Percentiles rank a stretch among this genome's conserved stretches.
Conservation (phyloP, 2,329 filamentous ascomycete genomes). For the Hirsutella rhossiliensis region DNA sequence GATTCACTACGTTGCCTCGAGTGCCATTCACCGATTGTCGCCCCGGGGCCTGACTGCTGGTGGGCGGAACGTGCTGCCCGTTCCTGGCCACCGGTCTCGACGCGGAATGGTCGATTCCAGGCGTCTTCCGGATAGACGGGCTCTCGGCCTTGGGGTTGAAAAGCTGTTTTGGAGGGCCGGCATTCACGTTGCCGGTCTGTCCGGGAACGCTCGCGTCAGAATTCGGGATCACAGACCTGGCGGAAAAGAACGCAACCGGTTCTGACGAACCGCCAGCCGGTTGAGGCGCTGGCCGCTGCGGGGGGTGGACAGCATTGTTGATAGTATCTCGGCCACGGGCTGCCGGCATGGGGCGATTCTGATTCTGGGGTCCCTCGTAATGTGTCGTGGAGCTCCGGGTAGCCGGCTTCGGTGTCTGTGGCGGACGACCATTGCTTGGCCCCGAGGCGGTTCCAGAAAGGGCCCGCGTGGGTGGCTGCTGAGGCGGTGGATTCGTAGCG, state of each 20-base stretch:
- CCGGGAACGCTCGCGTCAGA: slow-evolving; percentile 10
- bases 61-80: slow-evolving; percentile 37
- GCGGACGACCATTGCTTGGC: slow-evolving; percentile 10
- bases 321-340: slow-evolving; percentile 4
- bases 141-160: slow-evolving; percentile 69
- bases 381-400: slow-evolving; percentile 9
- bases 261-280: slow-evolving; percentile 19
- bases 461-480: slow-evolving; percentile 9
- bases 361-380: slow-evolving; percentile 7
- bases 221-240: slow-evolving; percentile 37
- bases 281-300: slow-evolving; percentile 15
- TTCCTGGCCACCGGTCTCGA: slow-evolving; percentile 59
- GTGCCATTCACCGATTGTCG: slow-evolving; percentile 14
- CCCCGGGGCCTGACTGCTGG: slow-evolving; percentile 18
- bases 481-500: slow-evolving; percentile 8
- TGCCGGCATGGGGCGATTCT: background rate
- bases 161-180: slow-evolving; percentile 39
- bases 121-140: slow-evolving; percentile 80
- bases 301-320: slow-evolving; percentile 13
- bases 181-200: slow-evolving; percentile 8
- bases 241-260: slow-evolving; percentile 56
- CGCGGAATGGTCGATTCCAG: slow-evolving; percentile 69
- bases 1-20: slow-evolving; percentile 35
- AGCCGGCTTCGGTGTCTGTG: slow-evolving; percentile 21
- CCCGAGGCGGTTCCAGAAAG: slow-evolving; percentile 8